These are phyloP conservation scores for Bromus sterilis DNA, from an alignment of 176 grass and related monocot genomes.

Conservation along the genomic window DNA sequence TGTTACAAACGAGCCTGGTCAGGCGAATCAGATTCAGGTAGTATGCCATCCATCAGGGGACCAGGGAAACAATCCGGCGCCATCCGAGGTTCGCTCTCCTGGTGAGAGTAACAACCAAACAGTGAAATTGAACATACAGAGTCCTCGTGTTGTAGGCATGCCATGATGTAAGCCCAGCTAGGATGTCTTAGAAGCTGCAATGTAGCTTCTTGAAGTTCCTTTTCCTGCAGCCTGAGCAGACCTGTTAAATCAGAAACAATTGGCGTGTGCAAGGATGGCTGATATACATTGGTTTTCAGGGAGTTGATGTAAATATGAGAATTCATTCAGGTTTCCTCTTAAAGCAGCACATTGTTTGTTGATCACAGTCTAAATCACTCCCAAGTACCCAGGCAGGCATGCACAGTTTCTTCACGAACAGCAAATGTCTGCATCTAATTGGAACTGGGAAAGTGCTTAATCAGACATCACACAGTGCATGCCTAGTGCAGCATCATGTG, in stretches of 20 bases:
- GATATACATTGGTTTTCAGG: background rate
- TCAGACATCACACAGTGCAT: background rate
- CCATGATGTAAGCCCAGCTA: slow-evolving; percentile 4
- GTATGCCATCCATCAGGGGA: slow-evolving; percentile 6
- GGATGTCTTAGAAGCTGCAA: slow-evolving; percentile 10
- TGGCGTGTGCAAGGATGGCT: background rate
- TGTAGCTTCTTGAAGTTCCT: slow-evolving; percentile 6
- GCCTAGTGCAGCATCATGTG: background rate
- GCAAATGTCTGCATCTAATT: background rate
- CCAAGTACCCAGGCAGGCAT: background rate
- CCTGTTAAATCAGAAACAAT: slow-evolving; percentile 17
- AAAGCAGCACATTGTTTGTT: background rate
- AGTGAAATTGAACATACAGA: slow-evolving; percentile 28
- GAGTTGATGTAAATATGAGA: slow-evolving; percentile 37
- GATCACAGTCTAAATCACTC: background rate
- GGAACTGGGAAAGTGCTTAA: background rate
- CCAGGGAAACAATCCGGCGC: background rate
- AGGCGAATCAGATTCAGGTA: slow-evolving; percentile 22
- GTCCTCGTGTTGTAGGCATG: background rate
- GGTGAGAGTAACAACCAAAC: slow-evolving; percentile 29
- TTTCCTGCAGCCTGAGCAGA: background rate
- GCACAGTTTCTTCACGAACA: background rate
- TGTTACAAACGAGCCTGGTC: slow-evolving; percentile 34
- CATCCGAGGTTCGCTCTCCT: slow-evolving; percentile 13
- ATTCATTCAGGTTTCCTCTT: slow-evolving; percentile 10